phyloP scores from a whole-genome alignment of 106 monocot genomes.

The Acorus gramineus region DNA sequence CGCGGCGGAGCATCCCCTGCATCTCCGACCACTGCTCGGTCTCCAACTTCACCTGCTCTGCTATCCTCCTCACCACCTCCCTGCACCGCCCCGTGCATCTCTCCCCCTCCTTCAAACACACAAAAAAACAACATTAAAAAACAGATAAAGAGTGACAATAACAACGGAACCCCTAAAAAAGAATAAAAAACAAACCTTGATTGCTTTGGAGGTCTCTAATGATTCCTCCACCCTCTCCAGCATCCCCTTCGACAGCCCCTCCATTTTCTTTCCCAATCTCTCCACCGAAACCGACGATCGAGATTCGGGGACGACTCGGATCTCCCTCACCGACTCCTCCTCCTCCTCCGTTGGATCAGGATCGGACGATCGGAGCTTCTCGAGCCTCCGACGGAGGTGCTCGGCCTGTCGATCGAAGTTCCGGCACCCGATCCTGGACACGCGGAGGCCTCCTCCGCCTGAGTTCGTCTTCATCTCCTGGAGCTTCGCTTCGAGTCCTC shows the following conservation, averaged over 20 bases:
- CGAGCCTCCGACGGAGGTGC: slow-evolving; percentile 37
- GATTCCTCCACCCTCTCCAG: slow-evolving; percentile 42
- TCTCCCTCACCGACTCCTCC: slow-evolving; percentile 26
- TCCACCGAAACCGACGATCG: slow-evolving; percentile 35
- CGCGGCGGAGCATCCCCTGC: slow-evolving; percentile 62
- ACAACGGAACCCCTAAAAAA: slow-evolving; percentile 5
- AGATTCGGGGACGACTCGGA: slow-evolving; percentile 20
- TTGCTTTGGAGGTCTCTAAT: too few species aligned
- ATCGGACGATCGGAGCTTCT: slow-evolving; percentile 15
- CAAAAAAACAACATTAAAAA: background rate
- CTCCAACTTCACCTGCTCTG: slow-evolving; percentile 58
- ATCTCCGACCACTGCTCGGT: slow-evolving; percentile 72
- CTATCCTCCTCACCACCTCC: slow-evolving; percentile 46
- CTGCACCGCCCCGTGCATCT: slow-evolving; percentile 30
- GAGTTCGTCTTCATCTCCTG: slow-evolving; percentile 10
- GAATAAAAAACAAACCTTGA: too few species aligned
- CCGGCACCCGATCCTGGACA: background rate
- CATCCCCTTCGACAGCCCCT: slow-evolving; percentile 63
- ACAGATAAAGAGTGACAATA: background rate
- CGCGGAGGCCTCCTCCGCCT: slow-evolving; percentile 5
- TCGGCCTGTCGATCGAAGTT: slow-evolving; percentile 53
- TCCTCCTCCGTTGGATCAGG: slow-evolving; percentile 15
- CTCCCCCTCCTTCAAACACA: slow-evolving; percentile 16
- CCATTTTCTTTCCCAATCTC: slow-evolving; percentile 66
- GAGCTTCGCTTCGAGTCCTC: slow-evolving; percentile 38